phyloP scores from a whole-genome alignment of 495 filamentous ascomycete species.

The Trichoderma asperelloides region DNA sequence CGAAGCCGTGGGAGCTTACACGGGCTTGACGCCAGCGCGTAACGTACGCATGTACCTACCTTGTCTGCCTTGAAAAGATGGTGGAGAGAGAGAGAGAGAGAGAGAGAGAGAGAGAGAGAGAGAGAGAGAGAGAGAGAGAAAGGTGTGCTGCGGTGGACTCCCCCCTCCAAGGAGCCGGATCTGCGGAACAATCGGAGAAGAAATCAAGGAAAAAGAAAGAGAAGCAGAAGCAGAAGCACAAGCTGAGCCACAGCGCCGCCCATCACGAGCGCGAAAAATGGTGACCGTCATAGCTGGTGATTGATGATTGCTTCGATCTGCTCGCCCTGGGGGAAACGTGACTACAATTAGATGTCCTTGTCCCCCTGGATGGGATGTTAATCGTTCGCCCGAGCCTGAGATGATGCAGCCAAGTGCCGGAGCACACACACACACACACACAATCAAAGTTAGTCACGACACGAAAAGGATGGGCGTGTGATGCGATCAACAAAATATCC shows the following conservation, averaged over 20 bases:
- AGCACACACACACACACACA: neutral
- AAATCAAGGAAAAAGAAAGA: neutral
- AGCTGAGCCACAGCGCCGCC: neutral
- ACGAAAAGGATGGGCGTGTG: neutral
- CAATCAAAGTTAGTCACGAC: too few species aligned
- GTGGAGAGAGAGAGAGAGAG: too few species aligned
- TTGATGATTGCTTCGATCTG: neutral
- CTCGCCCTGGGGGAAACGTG: too few species aligned
- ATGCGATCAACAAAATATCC: neutral
- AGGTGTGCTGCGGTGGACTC: too few species aligned
- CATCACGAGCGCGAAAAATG: neutral
- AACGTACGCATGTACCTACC: neutral
- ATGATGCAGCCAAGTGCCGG: neutral
- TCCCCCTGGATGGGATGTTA: neutral
- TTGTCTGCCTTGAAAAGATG: neutral
- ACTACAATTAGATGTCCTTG: neutral
- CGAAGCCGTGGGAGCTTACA: neutral
- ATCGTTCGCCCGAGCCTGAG: neutral
- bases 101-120: too few species aligned
- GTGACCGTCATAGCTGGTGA: neutral
- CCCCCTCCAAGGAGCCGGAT: neutral
- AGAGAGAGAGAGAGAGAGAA: too few species aligned
- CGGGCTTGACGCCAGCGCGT: too few species aligned
- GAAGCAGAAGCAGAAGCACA: neutral
- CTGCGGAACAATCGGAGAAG: neutral